These are phyloP conservation scores for Kwoniella dendrophila DNA, from an alignment of 768 basidiomycete genomes.

Conservation along the genomic window DNA sequence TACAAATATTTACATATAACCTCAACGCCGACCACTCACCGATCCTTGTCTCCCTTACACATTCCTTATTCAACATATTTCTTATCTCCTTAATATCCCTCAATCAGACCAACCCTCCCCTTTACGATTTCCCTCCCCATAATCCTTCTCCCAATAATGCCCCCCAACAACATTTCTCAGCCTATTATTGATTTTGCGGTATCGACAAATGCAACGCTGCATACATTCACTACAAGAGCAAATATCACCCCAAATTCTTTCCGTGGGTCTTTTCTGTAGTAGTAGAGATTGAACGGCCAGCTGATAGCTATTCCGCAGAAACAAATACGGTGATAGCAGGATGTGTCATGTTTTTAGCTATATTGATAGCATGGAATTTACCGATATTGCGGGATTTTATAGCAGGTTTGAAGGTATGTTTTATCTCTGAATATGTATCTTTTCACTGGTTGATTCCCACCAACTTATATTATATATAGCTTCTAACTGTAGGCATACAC, in stretches of 20 bases:
- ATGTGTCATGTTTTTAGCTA: slow-evolving; percentile 51
- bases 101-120: too few relatives aligned
- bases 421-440: not conserved
- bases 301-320: slow-evolving; percentile 29
- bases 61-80: not conserved
- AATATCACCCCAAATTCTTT: slow-evolving; percentile 37
- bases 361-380: slow-evolving; percentile 53
- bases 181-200: not conserved
- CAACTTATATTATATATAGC: slow-evolving; percentile 29
- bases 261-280: slow-evolving; percentile 25
- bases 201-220: slow-evolving; percentile 2
- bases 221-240: slow-evolving; percentile 20
- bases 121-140: too few relatives aligned
- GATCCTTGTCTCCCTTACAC: not conserved
- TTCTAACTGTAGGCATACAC: slow-evolving; percentile 50
- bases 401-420: slow-evolving; percentile 52
- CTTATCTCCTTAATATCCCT: not conserved
- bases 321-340: slow-evolving; percentile 54
- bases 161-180: slow-evolving; percentile 1
- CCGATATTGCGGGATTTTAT: slow-evolving; percentile 52
- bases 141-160: too few relatives aligned
- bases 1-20: too few relatives aligned
- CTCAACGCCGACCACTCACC: not conserved
- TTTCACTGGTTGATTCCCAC: not conserved
- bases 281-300: not conserved